Evolutionary conservation across 2,329 filamentous ascomycete genomes (phyloP).

Genomic region (Epichloe sp.): DNA sequence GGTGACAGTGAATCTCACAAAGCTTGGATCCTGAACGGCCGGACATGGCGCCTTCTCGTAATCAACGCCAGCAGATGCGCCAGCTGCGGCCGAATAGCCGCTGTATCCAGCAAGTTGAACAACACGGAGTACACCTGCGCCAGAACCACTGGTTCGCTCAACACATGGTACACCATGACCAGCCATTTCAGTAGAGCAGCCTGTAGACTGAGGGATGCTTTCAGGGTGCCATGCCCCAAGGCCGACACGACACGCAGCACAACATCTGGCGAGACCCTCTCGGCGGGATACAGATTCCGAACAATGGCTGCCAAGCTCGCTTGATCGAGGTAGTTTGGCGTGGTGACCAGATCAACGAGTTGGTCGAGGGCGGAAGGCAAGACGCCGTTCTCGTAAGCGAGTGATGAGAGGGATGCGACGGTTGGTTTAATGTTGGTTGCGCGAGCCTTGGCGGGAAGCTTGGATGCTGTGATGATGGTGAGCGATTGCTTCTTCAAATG

Average conservation of each 20-base stretch:
- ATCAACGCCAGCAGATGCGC: constrained; percentile 70
- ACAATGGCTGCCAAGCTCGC: constrained; percentile 55
- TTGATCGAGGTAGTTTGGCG: constrained; percentile 61
- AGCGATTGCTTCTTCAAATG: not conserved
- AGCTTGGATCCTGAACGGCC: constrained; percentile 68
- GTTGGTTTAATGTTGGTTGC: constrained; percentile 46
- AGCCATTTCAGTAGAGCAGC: constrained; percentile 64
- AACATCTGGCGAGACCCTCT: constrained; percentile 44
- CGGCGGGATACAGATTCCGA: constrained; percentile 64
- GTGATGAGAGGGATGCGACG: constrained; percentile 49
- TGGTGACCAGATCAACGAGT: constrained; percentile 54
- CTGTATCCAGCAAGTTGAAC: constrained; percentile 73
- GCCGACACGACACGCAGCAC: constrained; percentile 56
- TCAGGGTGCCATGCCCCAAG: constrained; percentile 65
- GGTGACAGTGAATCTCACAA: constrained; percentile 33
- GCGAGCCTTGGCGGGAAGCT: constrained; percentile 52
- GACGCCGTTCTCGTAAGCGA: constrained; percentile 57
- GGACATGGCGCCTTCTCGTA: constrained; percentile 70
- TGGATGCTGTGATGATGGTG: constrained; percentile 32
- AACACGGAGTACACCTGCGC: constrained; percentile 61
- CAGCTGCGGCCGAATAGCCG: constrained; percentile 53
- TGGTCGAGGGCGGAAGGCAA: constrained; percentile 43
- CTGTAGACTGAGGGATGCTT: constrained; percentile 60
- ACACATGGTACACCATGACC: constrained; percentile 57
- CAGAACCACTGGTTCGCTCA: constrained; percentile 50